phyloP scores from a whole-genome alignment of 2,329 filamentous ascomycete genomes.

The Cercospora sojina region DNA sequence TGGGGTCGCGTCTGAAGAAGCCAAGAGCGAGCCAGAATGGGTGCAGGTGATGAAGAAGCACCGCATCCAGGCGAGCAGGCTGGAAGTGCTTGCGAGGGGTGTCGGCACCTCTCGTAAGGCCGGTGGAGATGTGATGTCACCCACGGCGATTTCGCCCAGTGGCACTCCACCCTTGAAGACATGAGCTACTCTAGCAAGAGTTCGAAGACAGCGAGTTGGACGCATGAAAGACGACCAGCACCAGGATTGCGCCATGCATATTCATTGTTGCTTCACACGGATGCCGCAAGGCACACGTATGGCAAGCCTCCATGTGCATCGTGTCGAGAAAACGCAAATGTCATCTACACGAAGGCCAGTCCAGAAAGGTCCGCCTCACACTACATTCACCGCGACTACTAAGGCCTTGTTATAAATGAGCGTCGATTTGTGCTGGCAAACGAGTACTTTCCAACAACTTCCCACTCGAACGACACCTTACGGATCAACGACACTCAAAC shows the following conservation, averaged over 20 bases:
- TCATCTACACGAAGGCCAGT: neutral
- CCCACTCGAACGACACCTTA: neutral
- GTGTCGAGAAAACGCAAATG: neutral
- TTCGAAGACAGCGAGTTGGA: neutral
- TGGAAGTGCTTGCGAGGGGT: constrained; percentile 38
- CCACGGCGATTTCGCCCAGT: constrained; percentile 19
- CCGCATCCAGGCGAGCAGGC: constrained; percentile 69
- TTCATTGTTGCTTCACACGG: neutral
- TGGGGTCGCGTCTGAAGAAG: constrained; percentile 39
- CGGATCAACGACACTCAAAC: neutral
- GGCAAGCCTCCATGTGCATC: neutral
- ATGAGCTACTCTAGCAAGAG: neutral
- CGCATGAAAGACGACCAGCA: neutral
- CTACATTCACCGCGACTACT: neutral
- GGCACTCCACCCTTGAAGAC: neutral
- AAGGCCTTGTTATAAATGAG: neutral
- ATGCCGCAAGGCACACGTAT: neutral
- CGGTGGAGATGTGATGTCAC: constrained; percentile 59
- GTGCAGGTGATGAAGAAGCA: constrained; percentile 86
- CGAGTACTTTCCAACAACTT: neutral
- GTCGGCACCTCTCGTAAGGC: constrained; percentile 34
- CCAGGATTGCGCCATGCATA: neutral
- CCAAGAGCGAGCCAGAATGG: constrained; percentile 66
- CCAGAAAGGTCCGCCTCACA: neutral
- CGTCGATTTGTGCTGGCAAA: neutral